A percentile compares a stretch with the other conserved stretches of the same genome.
phyloP scores from a whole-genome alignment of 1,139 yeast genomes.

The Suhomyces bolitotheri region DNA sequence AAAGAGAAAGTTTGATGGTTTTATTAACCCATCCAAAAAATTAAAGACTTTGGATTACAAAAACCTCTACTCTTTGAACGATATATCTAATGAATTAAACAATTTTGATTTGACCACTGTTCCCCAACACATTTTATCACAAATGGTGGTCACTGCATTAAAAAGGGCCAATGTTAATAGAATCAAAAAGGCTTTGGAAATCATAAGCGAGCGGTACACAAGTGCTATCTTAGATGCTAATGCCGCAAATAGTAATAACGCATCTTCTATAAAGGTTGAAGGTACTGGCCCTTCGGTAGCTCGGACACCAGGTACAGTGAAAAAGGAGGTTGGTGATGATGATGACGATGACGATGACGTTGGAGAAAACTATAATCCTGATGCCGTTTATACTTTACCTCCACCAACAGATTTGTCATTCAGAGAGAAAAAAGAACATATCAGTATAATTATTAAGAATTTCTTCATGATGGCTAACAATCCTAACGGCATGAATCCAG shows the following conservation, averaged over 20 bases:
- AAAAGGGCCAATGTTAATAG: slow-evolving; percentile 52
- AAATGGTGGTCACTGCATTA: slow-evolving; percentile 67
- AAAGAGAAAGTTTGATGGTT: slow-evolving; percentile 43
- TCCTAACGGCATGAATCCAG: slow-evolving; percentile 15
- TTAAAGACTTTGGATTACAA: slow-evolving; percentile 37
- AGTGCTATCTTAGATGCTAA: slow-evolving; percentile 17
- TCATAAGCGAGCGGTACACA: slow-evolving; percentile 62
- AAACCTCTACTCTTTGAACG: slow-evolving; percentile 60
- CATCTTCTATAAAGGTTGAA: slow-evolving; percentile 12
- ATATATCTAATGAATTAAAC: slow-evolving; percentile 57
- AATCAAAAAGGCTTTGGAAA: slow-evolving; percentile 66
- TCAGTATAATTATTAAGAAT: slow-evolving; percentile 52
- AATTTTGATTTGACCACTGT: slow-evolving; percentile 69
- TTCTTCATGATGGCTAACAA: slow-evolving; percentile 49
- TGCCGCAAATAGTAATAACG: background rate
- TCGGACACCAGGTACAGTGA: background rate
- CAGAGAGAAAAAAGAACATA: slow-evolving; percentile 54
- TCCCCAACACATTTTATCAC: slow-evolving; percentile 62
- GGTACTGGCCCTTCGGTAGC: slow-evolving; percentile 1
- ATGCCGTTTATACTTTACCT: slow-evolving; percentile 56
- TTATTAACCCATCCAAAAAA: slow-evolving; percentile 27
- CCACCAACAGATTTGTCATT: slow-evolving; percentile 52
- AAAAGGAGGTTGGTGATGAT: slow-evolving; percentile 20
- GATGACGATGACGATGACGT: slow-evolving; percentile 41
- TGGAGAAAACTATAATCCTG: slow-evolving; percentile 38